Evolutionary conservation across 1,284 basidiomycete species (phyloP).

Genomic region (Cryptococcus wingfieldii): DNA sequence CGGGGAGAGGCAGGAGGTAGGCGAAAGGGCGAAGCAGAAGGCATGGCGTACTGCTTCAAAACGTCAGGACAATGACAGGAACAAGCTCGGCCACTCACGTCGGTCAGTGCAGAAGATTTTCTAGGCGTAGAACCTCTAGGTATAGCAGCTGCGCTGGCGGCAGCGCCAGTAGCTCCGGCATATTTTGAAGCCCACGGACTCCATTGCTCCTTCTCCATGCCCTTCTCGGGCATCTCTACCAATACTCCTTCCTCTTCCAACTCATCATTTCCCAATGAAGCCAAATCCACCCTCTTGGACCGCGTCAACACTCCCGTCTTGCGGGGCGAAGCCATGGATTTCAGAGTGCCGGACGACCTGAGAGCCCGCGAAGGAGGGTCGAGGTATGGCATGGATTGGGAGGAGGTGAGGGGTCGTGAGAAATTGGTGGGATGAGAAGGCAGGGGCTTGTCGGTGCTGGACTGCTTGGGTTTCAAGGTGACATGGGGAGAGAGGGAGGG

Average conservation of each 20-base stretch:
- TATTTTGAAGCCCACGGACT: constrained; percentile 35
- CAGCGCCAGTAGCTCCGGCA: constrained; percentile 10
- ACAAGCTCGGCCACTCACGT: neutral
- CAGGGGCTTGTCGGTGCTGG: constrained; percentile 5
- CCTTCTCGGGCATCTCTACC: constrained; percentile 8
- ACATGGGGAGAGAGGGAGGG: constrained; percentile 33
- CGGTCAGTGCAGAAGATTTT: no score
- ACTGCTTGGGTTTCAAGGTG: constrained; percentile 22
- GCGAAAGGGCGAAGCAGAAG: constrained; percentile 29
- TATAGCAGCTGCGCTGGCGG: constrained; percentile 6
- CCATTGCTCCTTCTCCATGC: constrained; percentile 23
- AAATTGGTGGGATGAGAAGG: constrained; percentile 17
- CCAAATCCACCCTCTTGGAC: constrained; percentile 25
- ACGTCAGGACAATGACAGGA: neutral
- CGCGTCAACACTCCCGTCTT: constrained; percentile 17
- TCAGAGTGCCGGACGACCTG: constrained; percentile 2
- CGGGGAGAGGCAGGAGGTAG: constrained; percentile 16
- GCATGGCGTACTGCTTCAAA: constrained; percentile 17
- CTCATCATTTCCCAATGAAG: constrained; percentile 16
- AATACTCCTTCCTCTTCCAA: constrained; percentile 10
- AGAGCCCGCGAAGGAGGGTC: constrained; percentile 33
- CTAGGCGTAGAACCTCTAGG: constrained; percentile 1
- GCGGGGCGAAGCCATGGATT: constrained; percentile 1
- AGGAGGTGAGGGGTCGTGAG: constrained; percentile 25
- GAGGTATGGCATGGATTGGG: constrained; percentile 36